Evolutionary conservation across 1,284 basidiomycete genomes (phyloP), one percentile per base, ranked within the genome.

Genomic region (Schizophyllum commune): DNA sequence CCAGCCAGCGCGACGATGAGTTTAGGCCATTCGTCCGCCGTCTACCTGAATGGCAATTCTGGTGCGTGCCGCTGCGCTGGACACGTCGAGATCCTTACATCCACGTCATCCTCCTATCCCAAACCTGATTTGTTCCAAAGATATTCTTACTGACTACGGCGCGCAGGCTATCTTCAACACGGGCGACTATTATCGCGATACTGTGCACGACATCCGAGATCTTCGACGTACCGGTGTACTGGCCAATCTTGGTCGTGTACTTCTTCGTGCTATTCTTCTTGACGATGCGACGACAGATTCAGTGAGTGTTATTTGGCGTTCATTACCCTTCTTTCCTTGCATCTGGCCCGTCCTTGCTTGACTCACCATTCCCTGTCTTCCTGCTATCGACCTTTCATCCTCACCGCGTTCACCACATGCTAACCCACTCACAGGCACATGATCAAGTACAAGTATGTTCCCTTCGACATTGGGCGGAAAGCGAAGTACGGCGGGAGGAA

Each of bases 371-470:
- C 17, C 53, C 32, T 39, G 60, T n/a, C 52, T 22, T 15, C 57
- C 55, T 27, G 27, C 27, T 27, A 27, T 27, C 27, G 3, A 27
- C 55, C 22, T 53, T 55, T 21, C 32, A 19, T 22, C 39, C 52
- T 32, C 32, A 21, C 58, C 51, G 22, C 19, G 21, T 39, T 52
- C 56, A 65, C n/a, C 27, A 27, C 2, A 27, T 22, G 19, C 54
- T 57, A 52, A 27, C 27, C 27, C 5, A 27, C 32, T 58, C 54
- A 9, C 72, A 96, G 94, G 70, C 96, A 98, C 76, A 98, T 98
- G 96, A 92, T 97, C 81, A 96, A 96, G 76, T 98, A 98, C 81
- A 94, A 92, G 73, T 96, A 94, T 74, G 77, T 96, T 60, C 94
- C 94, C 39, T 96, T 94, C 74, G 94, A 96, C 71, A 82, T 96